Percentiles rank a stretch among this genome's conserved stretches.
Evolutionary conservation across 805 yeast genomes (phyloP).

Genomic region (Debaryomyces prosopidis): DNA sequence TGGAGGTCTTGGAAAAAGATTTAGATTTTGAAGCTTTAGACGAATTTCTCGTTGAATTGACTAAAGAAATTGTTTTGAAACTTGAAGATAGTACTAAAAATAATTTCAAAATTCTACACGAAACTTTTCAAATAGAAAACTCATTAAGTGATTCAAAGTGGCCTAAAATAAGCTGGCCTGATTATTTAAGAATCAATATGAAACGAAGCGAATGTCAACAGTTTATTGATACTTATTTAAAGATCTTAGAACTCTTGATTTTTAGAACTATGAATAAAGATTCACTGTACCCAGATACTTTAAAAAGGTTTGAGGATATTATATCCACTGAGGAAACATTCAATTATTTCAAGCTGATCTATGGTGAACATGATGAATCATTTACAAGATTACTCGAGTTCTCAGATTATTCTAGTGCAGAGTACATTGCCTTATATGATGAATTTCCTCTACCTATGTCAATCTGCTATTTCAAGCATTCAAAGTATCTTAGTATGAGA

Average conservation of each 20-base stretch:
- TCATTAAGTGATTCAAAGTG: constrained; percentile 26
- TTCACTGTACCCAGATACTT: neutral
- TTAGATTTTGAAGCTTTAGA: constrained; percentile 8
- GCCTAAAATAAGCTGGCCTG: constrained; percentile 42
- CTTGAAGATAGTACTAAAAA: constrained; percentile 16
- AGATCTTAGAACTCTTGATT: constrained; percentile 33
- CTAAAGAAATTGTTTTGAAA: constrained; percentile 16
- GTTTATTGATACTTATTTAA: constrained; percentile 29
- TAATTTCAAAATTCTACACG: constrained; percentile 25
- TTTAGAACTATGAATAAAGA: neutral
- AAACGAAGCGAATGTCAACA: constrained; percentile 27
- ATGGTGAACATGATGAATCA: neutral
- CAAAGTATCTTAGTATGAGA: neutral
- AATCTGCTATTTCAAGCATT: constrained; percentile 13
- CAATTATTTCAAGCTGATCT: constrained; percentile 1
- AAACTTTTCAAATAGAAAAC: constrained; percentile 31
- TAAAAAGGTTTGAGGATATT: neutral
- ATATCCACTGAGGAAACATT: neutral
- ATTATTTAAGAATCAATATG: constrained; percentile 27
- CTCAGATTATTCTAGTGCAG: constrained; percentile 37
- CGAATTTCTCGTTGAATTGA: constrained; percentile 29
- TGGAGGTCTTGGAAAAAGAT: constrained; percentile 12
- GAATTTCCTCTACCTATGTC: constrained; percentile 21
- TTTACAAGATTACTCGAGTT: constrained; percentile 14
- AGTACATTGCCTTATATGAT: constrained; percentile 23